A percentile compares a stretch with the other conserved stretches of the same genome.
phyloP scores from a whole-genome alignment of 805 yeast species.

The Tetrapisispora namnaoensis region DNA sequence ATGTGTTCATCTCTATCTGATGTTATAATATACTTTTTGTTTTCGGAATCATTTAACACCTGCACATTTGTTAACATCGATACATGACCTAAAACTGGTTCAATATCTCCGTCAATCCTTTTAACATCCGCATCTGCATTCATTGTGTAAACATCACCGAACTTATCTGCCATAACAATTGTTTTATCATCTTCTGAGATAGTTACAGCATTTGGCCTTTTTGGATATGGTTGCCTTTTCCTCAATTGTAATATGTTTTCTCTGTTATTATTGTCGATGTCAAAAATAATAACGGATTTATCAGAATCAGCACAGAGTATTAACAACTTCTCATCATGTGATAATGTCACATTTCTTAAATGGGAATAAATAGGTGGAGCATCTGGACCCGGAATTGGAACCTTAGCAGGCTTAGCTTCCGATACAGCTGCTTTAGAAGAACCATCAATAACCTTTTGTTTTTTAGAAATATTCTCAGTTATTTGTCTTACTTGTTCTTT shows the following conservation, averaged over 20 bases:
- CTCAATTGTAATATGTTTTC: conserved; percentile 38
- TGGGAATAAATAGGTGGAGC: conserved; percentile 60
- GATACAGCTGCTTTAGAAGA: background rate
- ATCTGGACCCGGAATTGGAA: conserved; percentile 57
- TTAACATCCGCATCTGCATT: conserved; percentile 29
- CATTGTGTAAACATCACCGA: conserved; percentile 83
- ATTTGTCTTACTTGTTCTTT: conserved; percentile 30
- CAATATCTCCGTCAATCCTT: conserved; percentile 27
- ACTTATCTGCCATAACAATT: conserved; percentile 80
- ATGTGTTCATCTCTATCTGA: conserved; percentile 97
- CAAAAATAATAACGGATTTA: conserved; percentile 63
- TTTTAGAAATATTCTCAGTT: conserved; percentile 25
- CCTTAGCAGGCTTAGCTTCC: conserved; percentile 40
- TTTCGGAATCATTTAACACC: conserved; percentile 17
- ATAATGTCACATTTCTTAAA: conserved; percentile 51
- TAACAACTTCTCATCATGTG: conserved; percentile 44
- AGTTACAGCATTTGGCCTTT: conserved; percentile 82
- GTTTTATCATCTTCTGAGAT: conserved; percentile 40
- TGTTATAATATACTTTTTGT: conserved; percentile 49
- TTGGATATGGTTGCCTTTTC: conserved; percentile 74
- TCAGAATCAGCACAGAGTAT: conserved; percentile 73
- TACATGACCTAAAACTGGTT: conserved; percentile 88
- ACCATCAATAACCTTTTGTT: conserved; percentile 28
- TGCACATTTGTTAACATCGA: conserved; percentile 82
- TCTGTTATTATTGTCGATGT: conserved; percentile 24